Conservation (phyloP, 495 filamentous ascomycete genomes). For the Penicillium pulvis region DNA sequence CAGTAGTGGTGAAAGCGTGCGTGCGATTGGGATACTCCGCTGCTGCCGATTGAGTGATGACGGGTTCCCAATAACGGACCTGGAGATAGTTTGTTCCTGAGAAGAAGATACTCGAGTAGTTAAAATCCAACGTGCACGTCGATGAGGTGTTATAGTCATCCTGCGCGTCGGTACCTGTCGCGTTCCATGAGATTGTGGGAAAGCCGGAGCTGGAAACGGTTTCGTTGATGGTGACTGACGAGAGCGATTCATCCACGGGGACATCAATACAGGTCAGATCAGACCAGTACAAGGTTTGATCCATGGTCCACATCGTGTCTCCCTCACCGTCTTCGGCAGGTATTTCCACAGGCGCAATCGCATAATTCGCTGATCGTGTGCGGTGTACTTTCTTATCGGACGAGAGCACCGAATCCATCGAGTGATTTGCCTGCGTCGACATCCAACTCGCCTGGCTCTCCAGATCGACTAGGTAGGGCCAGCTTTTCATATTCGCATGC, state of each 20-base stretch:
- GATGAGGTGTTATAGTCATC: conserved; percentile 18
- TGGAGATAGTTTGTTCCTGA: conserved; percentile 38
- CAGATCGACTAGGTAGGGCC: conserved; percentile 36
- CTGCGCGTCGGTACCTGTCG: conserved; percentile 27
- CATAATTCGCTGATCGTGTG: conserved; percentile 35
- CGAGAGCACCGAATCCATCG: conserved; percentile 27
- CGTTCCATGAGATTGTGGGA: conserved; percentile 35
- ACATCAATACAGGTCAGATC: conserved; percentile 32
- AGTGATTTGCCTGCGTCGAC: conserved; percentile 32
- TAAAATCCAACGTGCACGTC: conserved; percentile 35
- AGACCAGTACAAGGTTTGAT: conserved; percentile 45
- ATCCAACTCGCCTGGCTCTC: conserved; percentile 40
- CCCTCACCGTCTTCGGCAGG: conserved; percentile 23
- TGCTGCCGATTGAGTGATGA: conserved; percentile 15
- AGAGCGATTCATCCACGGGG: conserved; percentile 22
- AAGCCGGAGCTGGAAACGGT: conserved; percentile 11
- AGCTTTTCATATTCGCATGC: conserved; percentile 34
- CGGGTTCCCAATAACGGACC: conserved; percentile 46
- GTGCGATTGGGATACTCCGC: conserved; percentile 16
- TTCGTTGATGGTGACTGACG: conserved; percentile 24
- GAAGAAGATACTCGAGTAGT: conserved; percentile 38
- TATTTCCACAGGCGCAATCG: conserved; percentile 42
- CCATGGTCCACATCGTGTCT: conserved; percentile 37
- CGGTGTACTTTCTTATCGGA: conserved; percentile 23
- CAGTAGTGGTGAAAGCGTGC: conserved; percentile 32